Conservation (phyloP, 2,329 filamentous ascomycete species). For the Samsoniella hepiali region DNA sequence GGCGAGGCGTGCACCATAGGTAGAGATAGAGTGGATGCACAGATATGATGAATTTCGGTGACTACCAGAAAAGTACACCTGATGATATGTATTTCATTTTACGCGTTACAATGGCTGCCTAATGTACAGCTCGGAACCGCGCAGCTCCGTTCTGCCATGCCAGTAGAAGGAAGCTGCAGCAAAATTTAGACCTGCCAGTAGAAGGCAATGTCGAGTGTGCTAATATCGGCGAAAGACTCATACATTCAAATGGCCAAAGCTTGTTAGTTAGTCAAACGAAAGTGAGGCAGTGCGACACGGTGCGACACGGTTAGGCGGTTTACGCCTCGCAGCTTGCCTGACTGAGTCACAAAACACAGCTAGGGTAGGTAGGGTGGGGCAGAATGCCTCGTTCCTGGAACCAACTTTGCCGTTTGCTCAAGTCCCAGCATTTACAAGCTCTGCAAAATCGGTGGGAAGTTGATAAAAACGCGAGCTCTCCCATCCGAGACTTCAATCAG, state of each 20-base stretch:
- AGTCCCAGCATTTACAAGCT: background rate
- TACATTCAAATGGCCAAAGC: background rate
- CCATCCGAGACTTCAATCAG: background rate
- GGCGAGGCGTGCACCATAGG: too few species aligned
- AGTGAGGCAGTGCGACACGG: background rate
- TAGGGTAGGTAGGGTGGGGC: constrained; percentile 9
- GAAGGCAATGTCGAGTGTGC: background rate
- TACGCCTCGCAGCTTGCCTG: constrained; percentile 4
- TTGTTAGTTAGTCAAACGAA: background rate
- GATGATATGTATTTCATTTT: background rate
- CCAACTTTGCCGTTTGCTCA: constrained; percentile 2
- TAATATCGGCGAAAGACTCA: constrained; percentile 10
- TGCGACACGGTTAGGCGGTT: background rate
- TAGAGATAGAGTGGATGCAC: too few species aligned
- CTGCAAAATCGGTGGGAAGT: background rate
- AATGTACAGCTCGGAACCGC: background rate
- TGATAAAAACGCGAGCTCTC: background rate
- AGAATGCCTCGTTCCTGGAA: constrained; percentile 1
- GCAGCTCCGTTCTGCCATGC: background rate
- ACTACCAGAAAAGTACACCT: background rate
- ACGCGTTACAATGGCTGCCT: background rate
- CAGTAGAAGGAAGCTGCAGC: background rate
- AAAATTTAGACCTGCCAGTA: background rate
- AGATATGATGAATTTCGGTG: too few species aligned
- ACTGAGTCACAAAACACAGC: constrained; percentile 9